Base-by-base conservation (phyloP, 2,329 filamentous ascomycete genomes). In the Aspergillus puulaauensis region DNA sequence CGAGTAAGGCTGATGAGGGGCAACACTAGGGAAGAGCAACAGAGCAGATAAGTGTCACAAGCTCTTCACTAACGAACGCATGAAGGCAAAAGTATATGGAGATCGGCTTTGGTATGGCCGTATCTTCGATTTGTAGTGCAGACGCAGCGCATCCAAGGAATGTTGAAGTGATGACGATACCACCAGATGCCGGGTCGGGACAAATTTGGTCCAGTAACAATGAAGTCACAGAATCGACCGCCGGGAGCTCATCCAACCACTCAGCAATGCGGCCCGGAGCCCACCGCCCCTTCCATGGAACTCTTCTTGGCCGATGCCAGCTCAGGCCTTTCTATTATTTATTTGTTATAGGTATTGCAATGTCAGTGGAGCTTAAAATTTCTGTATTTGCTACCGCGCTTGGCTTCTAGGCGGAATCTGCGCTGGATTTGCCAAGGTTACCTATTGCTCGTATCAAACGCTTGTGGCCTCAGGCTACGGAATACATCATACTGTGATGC, bases 51-150 rank as follows among this genome's bases (percentile, higher is more conserved):
- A 45, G 51, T 27, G 48, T 57, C 33, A 53, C 48, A 44, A 43
- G 63, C 60, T 66, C 68, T 61, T 70, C 65, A 70, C 65, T 70
- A 70, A 61, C 68, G 61, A 67, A 58, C 52, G 64, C 68, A 70
- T 70, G 63, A 58, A 50, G 39, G 31, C 37, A 47, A 31, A 31
- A 14, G 37, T 31, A 50, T 45, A 37, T 33, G 31, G 52, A 56
- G 27, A 33, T 33, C 17, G 39, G 24, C 37, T 17, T 31, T 21
- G 44, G 47, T 19, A 47, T 33, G 14, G 23, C 24, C 19, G 23
- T 31, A 43, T 41, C 21, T 31, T 56, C 45, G 37, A 57, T 51
- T 44, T 49, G 53, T 58, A 48, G 19, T 43, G 49, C 33, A 52
- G 41, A 35, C 46, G 47, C 23, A 49, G 39, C 24, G 39, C 50